A percentile compares a stretch with the other conserved stretches of the same genome.
These are phyloP conservation scores for Eucalyptus tenuipes DNA, from an alignment of 345 rosid genomes.

Conservation along the genomic window DNA sequence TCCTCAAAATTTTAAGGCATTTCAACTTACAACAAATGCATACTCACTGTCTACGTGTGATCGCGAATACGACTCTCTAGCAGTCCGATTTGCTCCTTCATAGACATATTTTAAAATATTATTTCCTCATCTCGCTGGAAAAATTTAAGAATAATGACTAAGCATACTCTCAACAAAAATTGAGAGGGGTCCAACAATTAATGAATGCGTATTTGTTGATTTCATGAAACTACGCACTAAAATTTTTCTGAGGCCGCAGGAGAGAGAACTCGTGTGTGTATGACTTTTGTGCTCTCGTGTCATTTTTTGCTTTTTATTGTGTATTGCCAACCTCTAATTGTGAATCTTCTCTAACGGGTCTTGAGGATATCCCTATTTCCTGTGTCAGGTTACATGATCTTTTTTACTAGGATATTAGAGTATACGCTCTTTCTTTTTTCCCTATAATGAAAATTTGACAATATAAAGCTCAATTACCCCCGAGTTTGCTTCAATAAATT, in stretches of 20 bases:
- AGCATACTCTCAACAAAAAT: background rate
- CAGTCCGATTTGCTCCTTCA: background rate
- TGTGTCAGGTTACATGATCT: background rate
- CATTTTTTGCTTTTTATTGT: background rate
- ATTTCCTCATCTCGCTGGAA: background rate
- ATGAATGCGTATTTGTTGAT: background rate
- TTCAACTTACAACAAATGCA: too few species aligned
- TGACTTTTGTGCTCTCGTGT: background rate
- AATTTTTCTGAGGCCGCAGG: background rate
- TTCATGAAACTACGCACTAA: background rate
- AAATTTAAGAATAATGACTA: too few species aligned
- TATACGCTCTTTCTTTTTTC: background rate
- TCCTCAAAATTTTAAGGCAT: background rate
- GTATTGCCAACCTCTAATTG: background rate
- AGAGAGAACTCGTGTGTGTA: background rate
- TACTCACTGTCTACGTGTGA: background rate
- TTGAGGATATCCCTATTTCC: background rate
- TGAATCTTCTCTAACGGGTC: background rate
- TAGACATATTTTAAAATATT: too few species aligned
- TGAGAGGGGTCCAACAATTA: background rate
- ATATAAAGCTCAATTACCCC: background rate
- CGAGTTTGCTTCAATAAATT: background rate
- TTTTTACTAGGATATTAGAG: background rate
- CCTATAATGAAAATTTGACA: background rate
- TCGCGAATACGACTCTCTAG: background rate